Percentiles rank a stretch among this genome's conserved stretches.
phyloP scores from a whole-genome alignment of 768 basidiomycete genomes.

The Leccinellum luteum region DNA sequence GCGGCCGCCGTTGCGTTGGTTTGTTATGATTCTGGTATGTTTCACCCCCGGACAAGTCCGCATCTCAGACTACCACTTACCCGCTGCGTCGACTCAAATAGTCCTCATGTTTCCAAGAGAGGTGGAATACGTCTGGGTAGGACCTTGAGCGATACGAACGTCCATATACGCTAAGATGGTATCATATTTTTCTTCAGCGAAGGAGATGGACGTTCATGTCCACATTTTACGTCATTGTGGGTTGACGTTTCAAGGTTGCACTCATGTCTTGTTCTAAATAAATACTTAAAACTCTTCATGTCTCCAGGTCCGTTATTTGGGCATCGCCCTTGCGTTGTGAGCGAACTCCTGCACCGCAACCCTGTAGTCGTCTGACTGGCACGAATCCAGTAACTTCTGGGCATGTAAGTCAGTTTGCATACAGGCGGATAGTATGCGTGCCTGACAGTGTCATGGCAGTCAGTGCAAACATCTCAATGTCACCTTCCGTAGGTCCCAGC shows the following conservation, averaged over 20 bases:
- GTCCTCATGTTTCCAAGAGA: slow-evolving; percentile 22
- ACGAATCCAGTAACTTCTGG: slow-evolving; percentile 9
- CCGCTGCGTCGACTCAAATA: not conserved
- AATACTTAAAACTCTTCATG: not conserved
- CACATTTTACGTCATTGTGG: slow-evolving; percentile 16
- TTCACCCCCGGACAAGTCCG: too few relatives aligned
- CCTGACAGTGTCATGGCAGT: slow-evolving; percentile 6
- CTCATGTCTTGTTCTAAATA: not conserved
- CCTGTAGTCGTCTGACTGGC: not conserved
- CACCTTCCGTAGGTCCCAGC: slow-evolving; percentile 7
- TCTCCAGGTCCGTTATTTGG: slow-evolving; percentile 17
- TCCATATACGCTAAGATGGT: not conserved
- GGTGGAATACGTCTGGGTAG: slow-evolving; percentile 22
- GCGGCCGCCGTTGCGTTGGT: slow-evolving; percentile 17
- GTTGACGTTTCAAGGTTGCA: not conserved
- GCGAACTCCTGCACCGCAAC: not conserved
- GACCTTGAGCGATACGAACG: not conserved
- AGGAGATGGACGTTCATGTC: slow-evolving; percentile 14
- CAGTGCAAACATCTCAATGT: slow-evolving; percentile 18
- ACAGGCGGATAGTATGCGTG: not conserved
- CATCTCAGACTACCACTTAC: not conserved
- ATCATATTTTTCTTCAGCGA: slow-evolving; percentile 1
- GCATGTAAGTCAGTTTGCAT: slow-evolving; percentile 6
- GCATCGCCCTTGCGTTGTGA: slow-evolving; percentile 17
- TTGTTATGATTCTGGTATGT: slow-evolving; percentile 15